Percentiles rank a stretch among this genome's conserved stretches.
Evolutionary conservation across 768 basidiomycete species (phyloP).

Genomic region (Termitomyces sp.): DNA sequence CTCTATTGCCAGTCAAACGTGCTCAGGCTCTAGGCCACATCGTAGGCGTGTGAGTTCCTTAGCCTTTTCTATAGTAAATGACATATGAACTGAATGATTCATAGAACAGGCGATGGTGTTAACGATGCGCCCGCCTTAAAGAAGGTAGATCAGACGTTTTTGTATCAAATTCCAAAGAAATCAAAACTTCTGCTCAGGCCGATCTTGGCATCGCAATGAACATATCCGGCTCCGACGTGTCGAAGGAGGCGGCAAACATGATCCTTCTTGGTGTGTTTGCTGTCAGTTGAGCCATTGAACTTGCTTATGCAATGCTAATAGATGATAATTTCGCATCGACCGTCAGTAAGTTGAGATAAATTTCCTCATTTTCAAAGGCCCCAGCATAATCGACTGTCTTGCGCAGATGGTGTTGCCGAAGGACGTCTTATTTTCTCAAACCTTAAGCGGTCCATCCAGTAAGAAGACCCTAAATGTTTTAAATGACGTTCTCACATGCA

Average conservation of each 20-base stretch:
- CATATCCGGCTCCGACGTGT: constrained; percentile 68
- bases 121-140: constrained; percentile 71
- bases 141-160: constrained; percentile 27
- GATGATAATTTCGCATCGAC: constrained; percentile 73
- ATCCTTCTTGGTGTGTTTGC: constrained; percentile 50
- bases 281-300: neutral
- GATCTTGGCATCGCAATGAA: constrained; percentile 76
- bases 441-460: constrained; percentile 68
- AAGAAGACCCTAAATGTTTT: constrained; percentile 11
- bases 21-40: constrained; percentile 68
- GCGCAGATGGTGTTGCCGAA: constrained; percentile 58
- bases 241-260: constrained; percentile 74
- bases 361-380: neutral
- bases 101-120: constrained; percentile 65
- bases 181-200: constrained; percentile 29
- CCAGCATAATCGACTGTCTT: neutral
- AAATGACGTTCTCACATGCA: neutral
- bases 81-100: neutral
- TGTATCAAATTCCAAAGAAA: neutral
- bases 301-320: constrained; percentile 14
- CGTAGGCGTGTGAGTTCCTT: constrained; percentile 56
- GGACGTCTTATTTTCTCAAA: constrained; percentile 68
- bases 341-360: constrained; percentile 43
- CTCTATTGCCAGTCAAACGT: constrained; percentile 46
- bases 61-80: neutral